Percentiles rank a stretch among this genome's conserved stretches.
phyloP scores from a whole-genome alignment of 1,284 basidiomycete genomes.

The Apiotrichum porosum region DNA sequence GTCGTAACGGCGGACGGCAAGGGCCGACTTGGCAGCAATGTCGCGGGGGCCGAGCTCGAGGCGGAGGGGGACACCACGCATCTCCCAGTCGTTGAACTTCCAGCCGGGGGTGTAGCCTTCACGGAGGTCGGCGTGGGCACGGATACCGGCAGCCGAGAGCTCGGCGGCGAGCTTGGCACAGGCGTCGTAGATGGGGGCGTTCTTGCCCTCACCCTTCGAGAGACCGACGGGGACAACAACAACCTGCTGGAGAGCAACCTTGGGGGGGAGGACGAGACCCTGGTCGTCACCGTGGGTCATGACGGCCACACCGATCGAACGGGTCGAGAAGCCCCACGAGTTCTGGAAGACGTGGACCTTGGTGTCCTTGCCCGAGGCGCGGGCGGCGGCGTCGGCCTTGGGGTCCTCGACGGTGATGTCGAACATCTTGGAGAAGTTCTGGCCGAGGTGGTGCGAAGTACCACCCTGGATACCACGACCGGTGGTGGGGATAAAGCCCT shows the following conservation, averaged over 20 bases:
- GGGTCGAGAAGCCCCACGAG: slow-evolving; percentile 96
- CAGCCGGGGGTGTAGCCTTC: slow-evolving; percentile 97
- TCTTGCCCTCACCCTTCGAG: slow-evolving; percentile 54
- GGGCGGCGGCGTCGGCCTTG: slow-evolving; percentile 24
- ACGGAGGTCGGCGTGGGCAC: slow-evolving; percentile 83
- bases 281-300: slow-evolving; percentile 99
- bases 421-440: slow-evolving; percentile 99
- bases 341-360: slow-evolving; percentile 87
- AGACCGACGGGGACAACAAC: slow-evolving; percentile 89
- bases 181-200: slow-evolving; percentile 69
- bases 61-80: slow-evolving; percentile 94
- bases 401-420: slow-evolving; percentile 96
- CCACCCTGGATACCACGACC: slow-evolving; percentile 96
- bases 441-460: slow-evolving; percentile 96
- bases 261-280: slow-evolving; percentile 89
- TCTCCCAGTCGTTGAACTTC: slow-evolving; percentile 99
- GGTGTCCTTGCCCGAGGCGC: slow-evolving; percentile 52
- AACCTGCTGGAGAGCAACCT: slow-evolving; percentile 88
- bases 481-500: slow-evolving; percentile 95
- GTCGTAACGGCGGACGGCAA: slow-evolving; percentile 84
- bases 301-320: slow-evolving; percentile 96
- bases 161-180: slow-evolving; percentile 69
- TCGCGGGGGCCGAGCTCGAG: slow-evolving; percentile 96
- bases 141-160: slow-evolving; percentile 67
- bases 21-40: slow-evolving; percentile 72